Evolutionary conservation across 805 yeast species (phyloP).

Genomic region (Teunomyces aglyptinius): DNA sequence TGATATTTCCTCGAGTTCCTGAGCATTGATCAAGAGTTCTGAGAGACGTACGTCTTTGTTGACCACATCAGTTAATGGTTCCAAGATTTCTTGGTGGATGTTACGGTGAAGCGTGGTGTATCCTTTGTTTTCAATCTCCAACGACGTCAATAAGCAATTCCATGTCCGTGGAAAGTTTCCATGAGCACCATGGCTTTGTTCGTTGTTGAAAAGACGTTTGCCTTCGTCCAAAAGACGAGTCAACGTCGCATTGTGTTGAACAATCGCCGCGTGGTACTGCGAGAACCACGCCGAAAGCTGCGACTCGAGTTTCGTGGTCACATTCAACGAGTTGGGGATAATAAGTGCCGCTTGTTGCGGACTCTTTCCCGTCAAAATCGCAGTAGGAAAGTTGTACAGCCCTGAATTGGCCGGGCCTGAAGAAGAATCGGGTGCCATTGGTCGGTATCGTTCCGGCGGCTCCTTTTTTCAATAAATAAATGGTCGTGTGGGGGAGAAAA

Average conservation of each 20-base stretch:
- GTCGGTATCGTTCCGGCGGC: constrained; percentile 1
- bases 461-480: background rate
- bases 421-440: constrained; percentile 4
- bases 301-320: constrained; percentile 27
- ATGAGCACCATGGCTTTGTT: constrained; percentile 24
- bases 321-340: constrained; percentile 33
- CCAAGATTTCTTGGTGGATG: constrained; percentile 54
- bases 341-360: constrained; percentile 42
- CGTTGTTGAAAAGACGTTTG: constrained; percentile 16
- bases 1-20: constrained; percentile 41
- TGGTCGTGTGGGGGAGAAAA: constrained; percentile 1
- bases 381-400: constrained; percentile 25
- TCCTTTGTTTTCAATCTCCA: constrained; percentile 48
- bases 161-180: constrained; percentile 43
- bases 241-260: constrained; percentile 19
- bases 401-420: constrained; percentile 7
- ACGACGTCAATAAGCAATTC: constrained; percentile 48
- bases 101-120: constrained; percentile 46
- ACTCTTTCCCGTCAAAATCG: constrained; percentile 40
- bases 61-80: constrained; percentile 52
- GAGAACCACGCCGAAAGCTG: constrained; percentile 35
- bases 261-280: constrained; percentile 16
- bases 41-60: constrained; percentile 54
- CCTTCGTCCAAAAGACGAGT: constrained; percentile 21
- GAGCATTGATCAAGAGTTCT: constrained; percentile 51